These are phyloP conservation scores for Aphanomyces stellatus DNA, from an alignment of 352 stramenopile species.

Conservation along the genomic window DNA sequence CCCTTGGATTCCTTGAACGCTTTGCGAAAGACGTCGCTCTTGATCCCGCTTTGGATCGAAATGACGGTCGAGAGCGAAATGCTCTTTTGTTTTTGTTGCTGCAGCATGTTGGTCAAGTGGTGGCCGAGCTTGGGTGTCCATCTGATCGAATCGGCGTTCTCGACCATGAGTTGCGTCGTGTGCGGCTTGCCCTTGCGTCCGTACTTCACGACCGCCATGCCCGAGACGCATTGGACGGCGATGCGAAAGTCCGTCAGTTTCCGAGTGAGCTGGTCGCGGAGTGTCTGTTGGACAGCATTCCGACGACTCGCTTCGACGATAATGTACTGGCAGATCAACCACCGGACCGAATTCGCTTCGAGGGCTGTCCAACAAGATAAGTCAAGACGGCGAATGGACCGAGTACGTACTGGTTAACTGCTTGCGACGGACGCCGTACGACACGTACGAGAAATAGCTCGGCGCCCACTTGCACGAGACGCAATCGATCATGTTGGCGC, in stretches of 20 bases:
- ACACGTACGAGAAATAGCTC: constrained; percentile 6
- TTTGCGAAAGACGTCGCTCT: constrained; percentile 52
- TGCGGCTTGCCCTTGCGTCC: constrained; percentile 74
- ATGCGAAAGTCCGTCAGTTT: constrained; percentile 83
- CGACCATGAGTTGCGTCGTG: constrained; percentile 56
- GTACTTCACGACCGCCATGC: constrained; percentile 65
- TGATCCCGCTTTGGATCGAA: constrained; percentile 40
- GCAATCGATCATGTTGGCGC: constrained; percentile 17
- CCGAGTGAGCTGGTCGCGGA: constrained; percentile 36
- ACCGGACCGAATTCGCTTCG: constrained; percentile 10
- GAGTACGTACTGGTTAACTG: constrained; percentile 5
- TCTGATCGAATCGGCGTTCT: constrained; percentile 67
- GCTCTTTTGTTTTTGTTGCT: constrained; percentile 39
- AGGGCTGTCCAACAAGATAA: background rate
- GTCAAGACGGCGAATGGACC: background rate
- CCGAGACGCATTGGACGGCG: constrained; percentile 66
- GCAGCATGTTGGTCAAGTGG: constrained; percentile 8
- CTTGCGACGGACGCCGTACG: constrained; percentile 6
- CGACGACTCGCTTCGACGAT: background rate
- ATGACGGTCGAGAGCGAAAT: constrained; percentile 42
- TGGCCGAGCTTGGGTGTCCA: constrained; percentile 63
- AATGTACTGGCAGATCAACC: constrained; percentile 18
- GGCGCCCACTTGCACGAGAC: constrained; percentile 4
- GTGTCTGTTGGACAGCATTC: background rate
- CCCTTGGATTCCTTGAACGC: constrained; percentile 66